Evolutionary conservation across 768 basidiomycete genomes (phyloP).

Genomic region (Suillus decipiens): DNA sequence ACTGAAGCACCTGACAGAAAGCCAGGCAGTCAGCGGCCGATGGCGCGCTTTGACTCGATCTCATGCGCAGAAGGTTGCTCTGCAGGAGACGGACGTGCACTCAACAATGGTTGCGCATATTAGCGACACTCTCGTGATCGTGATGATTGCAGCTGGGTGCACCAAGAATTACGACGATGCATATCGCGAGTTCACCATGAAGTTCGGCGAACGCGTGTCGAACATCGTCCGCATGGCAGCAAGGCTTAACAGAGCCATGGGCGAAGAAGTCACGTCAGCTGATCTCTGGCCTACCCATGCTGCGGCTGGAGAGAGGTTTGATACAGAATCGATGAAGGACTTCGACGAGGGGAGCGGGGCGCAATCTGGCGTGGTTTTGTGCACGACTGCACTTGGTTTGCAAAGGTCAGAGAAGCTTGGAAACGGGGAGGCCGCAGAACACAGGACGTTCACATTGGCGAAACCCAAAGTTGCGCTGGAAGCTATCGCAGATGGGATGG

Average conservation of each 20-base stretch:
- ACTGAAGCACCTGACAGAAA: slow-evolving; percentile 35
- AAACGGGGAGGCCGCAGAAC: slow-evolving; percentile 44
- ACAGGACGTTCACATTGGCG: slow-evolving; percentile 49
- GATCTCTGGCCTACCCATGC: slow-evolving; percentile 56
- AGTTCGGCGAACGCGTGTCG: slow-evolving; percentile 36
- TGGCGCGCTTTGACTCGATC: slow-evolving; percentile 58
- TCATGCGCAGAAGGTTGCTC: slow-evolving; percentile 38
- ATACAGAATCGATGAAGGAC: slow-evolving; percentile 47
- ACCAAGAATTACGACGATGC: slow-evolving; percentile 33
- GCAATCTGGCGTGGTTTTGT: slow-evolving; percentile 39
- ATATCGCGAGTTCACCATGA: slow-evolving; percentile 33
- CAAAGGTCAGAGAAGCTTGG: slow-evolving; percentile 37
- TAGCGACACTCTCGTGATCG: slow-evolving; percentile 43
- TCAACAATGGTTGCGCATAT: slow-evolving; percentile 45
- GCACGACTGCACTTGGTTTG: slow-evolving; percentile 60
- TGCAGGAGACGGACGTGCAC: slow-evolving; percentile 35
- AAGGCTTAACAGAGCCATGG: slow-evolving; percentile 47
- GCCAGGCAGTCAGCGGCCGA: slow-evolving; percentile 52
- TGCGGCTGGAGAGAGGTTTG: slow-evolving; percentile 43
- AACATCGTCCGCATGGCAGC: slow-evolving; percentile 36
- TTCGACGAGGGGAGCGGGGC: slow-evolving; percentile 30
- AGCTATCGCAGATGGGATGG: slow-evolving; percentile 29
- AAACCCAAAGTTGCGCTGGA: slow-evolving; percentile 58
- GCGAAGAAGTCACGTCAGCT: slow-evolving; percentile 57
- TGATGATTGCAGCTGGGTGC: slow-evolving; percentile 44